Evolutionary conservation across 345 rosid species (phyloP), one percentile per base, ranked within the genome.

Genomic region (Gossypium rotundifolium): DNA sequence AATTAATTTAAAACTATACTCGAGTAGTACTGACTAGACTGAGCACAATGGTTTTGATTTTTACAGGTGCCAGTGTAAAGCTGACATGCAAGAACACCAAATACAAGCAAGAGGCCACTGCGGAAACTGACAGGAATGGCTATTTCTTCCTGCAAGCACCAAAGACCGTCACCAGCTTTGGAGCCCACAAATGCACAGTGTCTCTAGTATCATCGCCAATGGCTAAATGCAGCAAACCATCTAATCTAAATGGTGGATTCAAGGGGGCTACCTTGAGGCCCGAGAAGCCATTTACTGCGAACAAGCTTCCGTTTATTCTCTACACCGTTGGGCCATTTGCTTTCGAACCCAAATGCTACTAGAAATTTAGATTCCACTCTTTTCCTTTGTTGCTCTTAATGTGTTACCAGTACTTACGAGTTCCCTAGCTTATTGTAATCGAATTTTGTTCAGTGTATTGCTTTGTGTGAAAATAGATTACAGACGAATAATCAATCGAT

Each of bases 281-380:
- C 0, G 88, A 68, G 80, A 89, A 79, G 81, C 74, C 70, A 18
- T 73, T 75, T 55, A 61, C 76, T 2, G 42, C 76, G 4, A 68
- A 80, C 40, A 88, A 88, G 42, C 74, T 63, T 8, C 80, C 83
- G 0, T 90, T 73, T 51, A 82, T 78, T 33, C 83, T 95, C 71
- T 93, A 69, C 85, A 72, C 77, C 13, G 96, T 87, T 42, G 98
- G 98, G 2, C 98, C 98, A 7, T 85, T 93, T 42, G 98, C 96
- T 12, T 95, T 88, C 49, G 90, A 88, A 66, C 92, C 98, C 70
- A 77, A 77, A 45, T 95, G 99, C 76, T 81, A 55, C 13, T 52
- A 74, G 44, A 74, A 57, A 69, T 74, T 12, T 57, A 57, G 29
- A 57, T 2, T 23, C 61, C 18, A 23, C n/a, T 48, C 20, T 68